Conservation (phyloP, 2,329 filamentous ascomycete genomes). For the Penicillium sp. region DNA sequence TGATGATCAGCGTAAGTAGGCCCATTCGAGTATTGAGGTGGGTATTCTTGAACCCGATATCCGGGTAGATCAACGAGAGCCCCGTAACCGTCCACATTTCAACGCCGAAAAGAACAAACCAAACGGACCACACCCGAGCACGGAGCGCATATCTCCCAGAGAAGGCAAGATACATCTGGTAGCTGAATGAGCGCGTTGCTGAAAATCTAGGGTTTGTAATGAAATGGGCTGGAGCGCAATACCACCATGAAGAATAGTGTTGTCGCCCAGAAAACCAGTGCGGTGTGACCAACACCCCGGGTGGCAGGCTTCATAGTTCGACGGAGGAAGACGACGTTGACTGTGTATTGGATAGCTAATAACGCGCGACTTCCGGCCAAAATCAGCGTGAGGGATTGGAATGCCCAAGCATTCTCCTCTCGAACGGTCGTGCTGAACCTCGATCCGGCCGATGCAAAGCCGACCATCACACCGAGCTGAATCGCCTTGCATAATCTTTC, state of each 20-base stretch:
- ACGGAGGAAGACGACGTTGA: conserved; percentile 35
- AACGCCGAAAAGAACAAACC: conserved; percentile 58
- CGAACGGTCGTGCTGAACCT: conserved; percentile 46
- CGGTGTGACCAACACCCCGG: conserved; percentile 33
- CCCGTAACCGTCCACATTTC: conserved; percentile 57
- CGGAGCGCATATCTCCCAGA: conserved; percentile 21
- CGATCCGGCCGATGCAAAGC: conserved; percentile 63
- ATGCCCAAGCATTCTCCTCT: conserved; percentile 47
- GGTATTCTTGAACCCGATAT: conserved; percentile 63
- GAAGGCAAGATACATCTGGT: conserved; percentile 41
- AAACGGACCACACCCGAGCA: conserved; percentile 48
- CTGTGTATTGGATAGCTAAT: conserved; percentile 57
- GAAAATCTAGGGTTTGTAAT: not conserved
- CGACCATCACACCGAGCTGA: conserved; percentile 66
- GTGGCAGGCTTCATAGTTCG: conserved; percentile 29
- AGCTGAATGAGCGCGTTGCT: conserved; percentile 2
- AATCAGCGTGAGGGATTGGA: conserved; percentile 45
- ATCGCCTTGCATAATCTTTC: conserved; percentile 61
- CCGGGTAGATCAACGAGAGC: conserved; percentile 57
- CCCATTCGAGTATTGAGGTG: conserved; percentile 66
- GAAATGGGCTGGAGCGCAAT: not conserved
- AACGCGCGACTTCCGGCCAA: conserved; percentile 57
- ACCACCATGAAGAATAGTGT: conserved; percentile 34
- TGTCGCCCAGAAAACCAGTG: conserved; percentile 31
- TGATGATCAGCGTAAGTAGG: conserved; percentile 65